Conservation (phyloP, 1,284 basidiomycete species). For the Apiotrichum mycotoxinovorans region DNA sequence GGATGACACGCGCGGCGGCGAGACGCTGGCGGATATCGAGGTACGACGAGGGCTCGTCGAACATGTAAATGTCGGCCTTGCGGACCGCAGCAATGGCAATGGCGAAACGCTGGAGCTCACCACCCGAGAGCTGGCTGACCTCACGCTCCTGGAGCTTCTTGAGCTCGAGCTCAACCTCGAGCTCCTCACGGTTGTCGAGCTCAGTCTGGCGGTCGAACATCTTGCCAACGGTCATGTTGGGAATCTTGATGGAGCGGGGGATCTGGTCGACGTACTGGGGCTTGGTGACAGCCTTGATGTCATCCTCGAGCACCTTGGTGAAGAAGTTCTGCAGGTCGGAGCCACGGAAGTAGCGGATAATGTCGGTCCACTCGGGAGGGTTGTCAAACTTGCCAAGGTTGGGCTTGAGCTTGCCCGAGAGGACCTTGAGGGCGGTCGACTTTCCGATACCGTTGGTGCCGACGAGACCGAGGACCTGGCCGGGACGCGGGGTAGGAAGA, state of each 20-base stretch:
- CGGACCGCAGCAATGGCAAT: conserved; percentile 61
- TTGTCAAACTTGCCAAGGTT: conserved; percentile 55
- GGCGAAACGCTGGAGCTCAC: conserved; percentile 93
- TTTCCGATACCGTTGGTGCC: conserved; percentile 99
- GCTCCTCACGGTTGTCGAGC: conserved; percentile 67
- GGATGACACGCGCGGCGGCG: conserved; percentile 92
- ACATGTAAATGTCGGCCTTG: conserved; percentile 70
- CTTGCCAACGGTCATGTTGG: conserved; percentile 72
- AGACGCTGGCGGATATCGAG: conserved; percentile 92
- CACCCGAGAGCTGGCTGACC: conserved; percentile 80
- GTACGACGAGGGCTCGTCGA: conserved; percentile 90
- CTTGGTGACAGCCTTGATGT: conserved; percentile 95
- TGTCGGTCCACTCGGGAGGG: conserved; percentile 96
- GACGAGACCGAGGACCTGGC: conserved; percentile 91
- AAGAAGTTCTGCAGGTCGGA: conserved; percentile 98
- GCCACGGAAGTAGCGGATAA: conserved; percentile 93
- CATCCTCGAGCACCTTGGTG: conserved; percentile 96
- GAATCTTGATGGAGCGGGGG: conserved; percentile 83
- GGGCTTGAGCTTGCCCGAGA: conserved; percentile 92
- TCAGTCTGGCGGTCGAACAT: conserved; percentile 67
- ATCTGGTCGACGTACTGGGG: conserved; percentile 99
- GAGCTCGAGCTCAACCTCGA: conserved; percentile 80
- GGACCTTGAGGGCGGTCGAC: conserved; percentile 89
- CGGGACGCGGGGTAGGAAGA: conserved; percentile 87
- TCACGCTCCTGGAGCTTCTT: conserved; percentile 79